Conservation (phyloP, 345 rosid species). For the Mallotus nudiflorus region DNA sequence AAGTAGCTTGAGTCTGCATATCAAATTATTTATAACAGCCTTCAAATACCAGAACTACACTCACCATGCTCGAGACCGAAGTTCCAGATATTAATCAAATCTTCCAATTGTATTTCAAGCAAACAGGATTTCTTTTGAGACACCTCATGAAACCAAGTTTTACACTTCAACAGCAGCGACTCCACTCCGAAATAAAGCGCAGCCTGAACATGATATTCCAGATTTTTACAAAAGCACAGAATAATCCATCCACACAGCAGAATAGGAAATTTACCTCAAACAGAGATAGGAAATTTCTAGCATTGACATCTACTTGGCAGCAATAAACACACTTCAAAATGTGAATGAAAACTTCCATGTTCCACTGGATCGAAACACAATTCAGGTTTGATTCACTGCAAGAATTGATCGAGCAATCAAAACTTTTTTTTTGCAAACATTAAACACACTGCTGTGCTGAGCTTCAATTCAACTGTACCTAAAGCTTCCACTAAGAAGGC, state of each 20-base stretch:
- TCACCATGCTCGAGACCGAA: conserved; percentile 65
- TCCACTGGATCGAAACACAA: conserved; percentile 52
- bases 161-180: conserved; percentile 49
- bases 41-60: conserved; percentile 17
- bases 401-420: conserved; percentile 21
- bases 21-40: conserved; percentile 1
- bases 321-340: conserved; percentile 52
- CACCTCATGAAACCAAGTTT: conserved; percentile 41
- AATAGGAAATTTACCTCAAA: conserved; percentile 63
- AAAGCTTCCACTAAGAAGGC: conserved; percentile 65
- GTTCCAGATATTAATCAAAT: conserved; percentile 65
- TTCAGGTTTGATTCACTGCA: conserved; percentile 59
- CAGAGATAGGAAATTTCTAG: conserved; percentile 52
- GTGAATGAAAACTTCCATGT: conserved; percentile 45
- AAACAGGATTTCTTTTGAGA: conserved; percentile 31
- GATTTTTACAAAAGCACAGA: too few species aligned
- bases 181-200: conserved; percentile 72
- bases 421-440: background rate
- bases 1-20: conserved; percentile 12
- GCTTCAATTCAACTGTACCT: conserved; percentile 47
- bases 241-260: too few species aligned
- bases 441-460: too few species aligned
- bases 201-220: conserved; percentile 37
- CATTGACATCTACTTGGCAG: conserved; percentile 42
- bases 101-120: conserved; percentile 41